Conservation (phyloP, 2,329 filamentous ascomycete genomes). For the Exophiala sideris region DNA sequence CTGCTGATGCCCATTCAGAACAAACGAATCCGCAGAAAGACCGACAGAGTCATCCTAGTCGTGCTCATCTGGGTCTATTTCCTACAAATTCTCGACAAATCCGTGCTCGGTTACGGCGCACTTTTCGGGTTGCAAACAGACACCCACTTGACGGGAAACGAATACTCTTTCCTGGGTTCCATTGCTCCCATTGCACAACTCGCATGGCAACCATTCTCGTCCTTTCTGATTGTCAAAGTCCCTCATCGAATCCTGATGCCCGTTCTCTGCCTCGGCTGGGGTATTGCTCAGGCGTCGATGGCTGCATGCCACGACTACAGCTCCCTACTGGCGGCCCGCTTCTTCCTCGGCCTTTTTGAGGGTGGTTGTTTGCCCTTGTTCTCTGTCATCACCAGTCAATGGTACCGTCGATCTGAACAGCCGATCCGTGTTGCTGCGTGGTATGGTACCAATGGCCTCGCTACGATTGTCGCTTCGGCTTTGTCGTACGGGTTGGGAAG, state of each 20-base stretch:
- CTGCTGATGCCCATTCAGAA: constrained; percentile 35
- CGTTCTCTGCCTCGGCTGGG: constrained; percentile 46
- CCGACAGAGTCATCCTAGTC: constrained; percentile 56
- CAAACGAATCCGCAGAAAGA: constrained; percentile 58
- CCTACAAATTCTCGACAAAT: constrained; percentile 56
- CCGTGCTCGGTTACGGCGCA: constrained; percentile 56
- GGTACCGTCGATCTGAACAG: constrained; percentile 56
- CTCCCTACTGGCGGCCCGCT: constrained; percentile 47
- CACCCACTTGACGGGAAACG: constrained; percentile 49
- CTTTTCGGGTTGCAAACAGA: constrained; percentile 54
- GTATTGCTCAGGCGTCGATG: constrained; percentile 48
- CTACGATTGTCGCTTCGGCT: constrained; percentile 56
- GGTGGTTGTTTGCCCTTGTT: constrained; percentile 49
- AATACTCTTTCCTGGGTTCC: constrained; percentile 58
- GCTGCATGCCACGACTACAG: constrained; percentile 46
- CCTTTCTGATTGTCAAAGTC: constrained; percentile 59
- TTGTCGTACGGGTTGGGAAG: constrained; percentile 58
- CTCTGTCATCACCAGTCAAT: constrained; percentile 44
- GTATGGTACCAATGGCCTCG: constrained; percentile 61
- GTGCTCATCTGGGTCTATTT: constrained; percentile 48
- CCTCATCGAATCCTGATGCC: constrained; percentile 58
- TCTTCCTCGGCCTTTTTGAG: constrained; percentile 54
- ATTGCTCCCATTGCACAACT: constrained; percentile 60
- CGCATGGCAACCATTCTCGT: constrained; percentile 59
- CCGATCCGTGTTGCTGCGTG: constrained; percentile 62